Percentiles rank a stretch among this genome's conserved stretches.
Evolutionary conservation across 2,329 filamentous ascomycete species (phyloP).

Genomic region (Phaeomoniella chlamydospora): DNA sequence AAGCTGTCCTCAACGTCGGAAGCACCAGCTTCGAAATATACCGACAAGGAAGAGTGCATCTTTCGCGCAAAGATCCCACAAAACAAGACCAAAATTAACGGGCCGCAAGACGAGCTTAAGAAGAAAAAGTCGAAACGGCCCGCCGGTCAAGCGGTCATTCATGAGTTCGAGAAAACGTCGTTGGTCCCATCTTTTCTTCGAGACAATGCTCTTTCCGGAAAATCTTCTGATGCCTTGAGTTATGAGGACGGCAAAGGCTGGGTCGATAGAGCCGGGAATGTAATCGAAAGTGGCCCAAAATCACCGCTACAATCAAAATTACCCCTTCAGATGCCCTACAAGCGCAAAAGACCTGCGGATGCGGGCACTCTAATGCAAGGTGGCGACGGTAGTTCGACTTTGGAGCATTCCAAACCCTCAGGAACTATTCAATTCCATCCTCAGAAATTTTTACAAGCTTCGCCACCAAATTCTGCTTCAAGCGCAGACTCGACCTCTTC

Average conservation of each 20-base stretch:
- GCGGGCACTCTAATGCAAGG: neutral
- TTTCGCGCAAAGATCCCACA: slow-evolving; percentile 71
- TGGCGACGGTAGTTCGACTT: slow-evolving; percentile 6
- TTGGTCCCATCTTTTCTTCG: slow-evolving; percentile 76
- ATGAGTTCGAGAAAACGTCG: slow-evolving; percentile 78
- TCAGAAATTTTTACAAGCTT: neutral
- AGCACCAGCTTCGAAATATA: slow-evolving; percentile 59
- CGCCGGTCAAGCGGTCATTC: slow-evolving; percentile 49
- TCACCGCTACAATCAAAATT: neutral
- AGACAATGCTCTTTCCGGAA: slow-evolving; percentile 27
- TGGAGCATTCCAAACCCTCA: neutral
- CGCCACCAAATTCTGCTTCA: neutral
- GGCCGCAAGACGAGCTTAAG: slow-evolving; percentile 11
- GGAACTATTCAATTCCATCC: neutral
- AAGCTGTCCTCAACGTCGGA: slow-evolving; percentile 37
- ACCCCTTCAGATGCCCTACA: neutral
- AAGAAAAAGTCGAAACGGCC: slow-evolving; percentile 49
- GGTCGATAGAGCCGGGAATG: slow-evolving; percentile 63
- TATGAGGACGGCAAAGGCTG: slow-evolving; percentile 80
- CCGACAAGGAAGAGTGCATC: slow-evolving; percentile 64
- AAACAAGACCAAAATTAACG: slow-evolving; percentile 20
- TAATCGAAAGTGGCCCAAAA: slow-evolving; percentile 42
- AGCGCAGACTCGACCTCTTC: neutral
- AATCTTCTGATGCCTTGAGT: slow-evolving; percentile 37
- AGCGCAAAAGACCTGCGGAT: too few species aligned